phyloP scores from a whole-genome alignment of 495 filamentous ascomycete species.

The Annulohypoxylon moriforme region DNA sequence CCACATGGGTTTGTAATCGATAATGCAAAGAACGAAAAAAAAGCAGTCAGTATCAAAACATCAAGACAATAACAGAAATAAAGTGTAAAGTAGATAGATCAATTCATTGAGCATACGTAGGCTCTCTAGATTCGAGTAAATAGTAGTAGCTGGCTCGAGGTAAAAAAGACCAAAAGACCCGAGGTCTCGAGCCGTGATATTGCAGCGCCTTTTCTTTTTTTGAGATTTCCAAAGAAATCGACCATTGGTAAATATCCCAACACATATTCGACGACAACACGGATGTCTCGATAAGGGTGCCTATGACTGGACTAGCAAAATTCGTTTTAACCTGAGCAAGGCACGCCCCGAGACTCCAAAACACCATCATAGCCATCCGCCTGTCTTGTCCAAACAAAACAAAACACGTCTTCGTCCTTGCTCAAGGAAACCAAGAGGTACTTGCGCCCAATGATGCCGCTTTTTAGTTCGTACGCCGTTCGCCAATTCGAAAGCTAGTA shows the following conservation, averaged over 20 bases:
- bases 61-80: background rate
- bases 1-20: background rate
- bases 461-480: constrained; percentile 54
- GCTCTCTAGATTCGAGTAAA: constrained; percentile 39
- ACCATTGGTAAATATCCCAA: constrained; percentile 34
- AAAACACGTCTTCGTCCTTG: constrained; percentile 45
- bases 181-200: constrained; percentile 26
- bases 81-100: constrained; percentile 36
- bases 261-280: constrained; percentile 24
- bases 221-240: constrained; percentile 38
- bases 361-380: constrained; percentile 48
- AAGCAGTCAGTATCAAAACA: background rate
- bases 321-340: constrained; percentile 32
- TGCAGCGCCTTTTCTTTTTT: constrained; percentile 31
- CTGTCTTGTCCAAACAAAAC: constrained; percentile 42
- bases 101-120: constrained; percentile 41
- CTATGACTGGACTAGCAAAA: constrained; percentile 26
- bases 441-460: constrained; percentile 52
- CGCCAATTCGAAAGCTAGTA: constrained; percentile 50
- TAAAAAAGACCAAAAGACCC: constrained; percentile 20
- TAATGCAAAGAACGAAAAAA: background rate
- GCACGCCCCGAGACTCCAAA: constrained; percentile 46
- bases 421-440: constrained; percentile 45
- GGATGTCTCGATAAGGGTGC: constrained; percentile 27
- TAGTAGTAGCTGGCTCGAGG: constrained; percentile 32